phyloP scores from a whole-genome alignment of 495 filamentous ascomycete species.

The Lichina pygmaea region DNA sequence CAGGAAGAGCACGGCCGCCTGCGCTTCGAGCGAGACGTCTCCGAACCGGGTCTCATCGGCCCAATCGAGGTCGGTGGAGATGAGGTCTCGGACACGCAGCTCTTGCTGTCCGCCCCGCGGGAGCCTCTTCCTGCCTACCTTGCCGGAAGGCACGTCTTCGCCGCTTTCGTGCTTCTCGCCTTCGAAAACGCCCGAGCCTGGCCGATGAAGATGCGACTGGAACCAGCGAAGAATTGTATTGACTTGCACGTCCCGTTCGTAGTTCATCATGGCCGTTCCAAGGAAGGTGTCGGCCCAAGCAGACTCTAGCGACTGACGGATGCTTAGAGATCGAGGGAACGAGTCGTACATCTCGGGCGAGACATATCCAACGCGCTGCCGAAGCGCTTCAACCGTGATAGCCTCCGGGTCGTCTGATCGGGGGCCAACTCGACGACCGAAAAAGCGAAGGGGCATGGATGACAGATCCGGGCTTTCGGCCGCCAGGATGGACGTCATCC shows the following conservation, averaged over 20 bases:
- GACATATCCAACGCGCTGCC: conserved; percentile 39
- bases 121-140: neutral
- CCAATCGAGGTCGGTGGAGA: conserved; percentile 22
- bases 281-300: conserved; percentile 79
- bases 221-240: conserved; percentile 47
- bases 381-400: too few species aligned
- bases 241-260: conserved; percentile 25
- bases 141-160: neutral
- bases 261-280: conserved; percentile 31
- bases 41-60: conserved; percentile 45
- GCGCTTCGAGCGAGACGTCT: conserved; percentile 45
- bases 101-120: neutral
- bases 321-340: conserved; percentile 54
- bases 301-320: conserved; percentile 50
- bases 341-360: conserved; percentile 83
- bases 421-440: conserved; percentile 24
- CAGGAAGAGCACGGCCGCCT: conserved; percentile 64
- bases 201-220: conserved; percentile 27
- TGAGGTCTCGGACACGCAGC: neutral
- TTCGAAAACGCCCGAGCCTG: neutral
- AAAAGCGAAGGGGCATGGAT: conserved; percentile 59
- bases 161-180: neutral
- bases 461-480: conserved; percentile 16
- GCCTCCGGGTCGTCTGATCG: too few species aligned
- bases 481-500: too few species aligned